A percentile compares a stretch with the other conserved stretches of the same genome.
phyloP scores from a whole-genome alignment of 768 basidiomycete genomes.

The Phaeotremella fagi region DNA sequence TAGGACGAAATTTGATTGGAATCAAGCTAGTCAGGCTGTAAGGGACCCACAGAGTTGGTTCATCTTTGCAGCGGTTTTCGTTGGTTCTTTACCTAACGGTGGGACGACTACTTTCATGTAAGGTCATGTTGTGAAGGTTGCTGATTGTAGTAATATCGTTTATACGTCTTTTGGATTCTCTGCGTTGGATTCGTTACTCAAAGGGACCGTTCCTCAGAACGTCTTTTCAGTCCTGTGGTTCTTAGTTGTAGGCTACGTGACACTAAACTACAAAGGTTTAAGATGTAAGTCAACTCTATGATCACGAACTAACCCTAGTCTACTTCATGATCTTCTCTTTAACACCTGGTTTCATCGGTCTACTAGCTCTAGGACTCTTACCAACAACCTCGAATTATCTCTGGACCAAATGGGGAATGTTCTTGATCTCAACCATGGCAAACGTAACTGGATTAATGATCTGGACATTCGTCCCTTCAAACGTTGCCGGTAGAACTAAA shows the following conservation, averaged over 20 bases:
- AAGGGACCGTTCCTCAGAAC: background rate
- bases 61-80: conserved; percentile 2
- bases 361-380: background rate
- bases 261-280: background rate
- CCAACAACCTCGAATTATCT: background rate
- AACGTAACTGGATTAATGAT: conserved; percentile 1
- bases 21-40: conserved; percentile 11
- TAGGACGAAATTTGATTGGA: conserved; percentile 6
- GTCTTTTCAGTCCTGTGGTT: conserved; percentile 1
- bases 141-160: conserved; percentile 7
- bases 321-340: conserved; percentile 10
- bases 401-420: conserved; percentile 3
- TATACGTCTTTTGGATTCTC: conserved; percentile 1
- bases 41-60: conserved; percentile 17
- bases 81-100: conserved; percentile 18
- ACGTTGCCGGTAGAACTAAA: conserved; percentile 16
- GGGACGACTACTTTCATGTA: conserved; percentile 19
- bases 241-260: background rate
- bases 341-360: conserved; percentile 9
- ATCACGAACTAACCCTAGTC: background rate
- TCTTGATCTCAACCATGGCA: conserved; percentile 3
- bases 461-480: conserved; percentile 10
- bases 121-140: too few relatives aligned
- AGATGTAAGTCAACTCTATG: background rate
- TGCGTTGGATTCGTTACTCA: background rate